Evolutionary conservation across 2,329 filamentous ascomycete species (phyloP).

Genomic region (Cladosporium sp.): DNA sequence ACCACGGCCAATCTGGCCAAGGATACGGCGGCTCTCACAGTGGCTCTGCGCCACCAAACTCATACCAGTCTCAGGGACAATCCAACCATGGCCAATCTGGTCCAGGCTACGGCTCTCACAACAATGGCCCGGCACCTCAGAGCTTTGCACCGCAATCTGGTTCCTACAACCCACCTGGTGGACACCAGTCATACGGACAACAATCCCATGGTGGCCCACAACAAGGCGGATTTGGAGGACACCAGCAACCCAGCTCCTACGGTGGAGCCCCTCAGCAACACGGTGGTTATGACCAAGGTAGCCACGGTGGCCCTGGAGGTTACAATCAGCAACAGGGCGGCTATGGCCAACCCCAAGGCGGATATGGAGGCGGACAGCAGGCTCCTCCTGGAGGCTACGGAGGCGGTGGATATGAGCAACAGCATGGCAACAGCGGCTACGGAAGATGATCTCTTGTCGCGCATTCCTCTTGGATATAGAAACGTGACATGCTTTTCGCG

Average conservation of each 20-base stretch:
- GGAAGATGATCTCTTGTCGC: conserved; percentile 25
- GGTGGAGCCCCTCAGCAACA: neutral
- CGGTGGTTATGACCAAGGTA: conserved; percentile 6
- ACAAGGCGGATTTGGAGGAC: conserved; percentile 22
- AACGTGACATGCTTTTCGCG: neutral
- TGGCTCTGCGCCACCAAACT: neutral
- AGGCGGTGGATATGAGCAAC: conserved; percentile 14
- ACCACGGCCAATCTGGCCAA: conserved; percentile 2
- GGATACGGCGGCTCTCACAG: conserved; percentile 22
- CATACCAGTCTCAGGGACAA: conserved; percentile 17
- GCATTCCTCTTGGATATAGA: conserved; percentile 32
- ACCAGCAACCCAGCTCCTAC: conserved; percentile 14
- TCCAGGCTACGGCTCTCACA: conserved; percentile 21
- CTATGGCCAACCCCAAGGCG: conserved; percentile 27
- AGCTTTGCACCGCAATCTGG: conserved; percentile 18
- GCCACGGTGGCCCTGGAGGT: conserved; percentile 3
- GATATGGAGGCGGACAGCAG: conserved; percentile 24
- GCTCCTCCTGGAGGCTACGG: conserved; percentile 26
- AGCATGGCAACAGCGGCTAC: conserved; percentile 21
- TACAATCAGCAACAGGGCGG: conserved; percentile 20
- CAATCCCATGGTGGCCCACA: conserved; percentile 19
- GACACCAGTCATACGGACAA: conserved; percentile 3
- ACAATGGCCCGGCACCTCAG: conserved; percentile 13
- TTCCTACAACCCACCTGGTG: conserved; percentile 16
- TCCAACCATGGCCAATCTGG: neutral